Base-by-base conservation (phyloP, 306 rosid species). In the Argentina anserina region DNA sequence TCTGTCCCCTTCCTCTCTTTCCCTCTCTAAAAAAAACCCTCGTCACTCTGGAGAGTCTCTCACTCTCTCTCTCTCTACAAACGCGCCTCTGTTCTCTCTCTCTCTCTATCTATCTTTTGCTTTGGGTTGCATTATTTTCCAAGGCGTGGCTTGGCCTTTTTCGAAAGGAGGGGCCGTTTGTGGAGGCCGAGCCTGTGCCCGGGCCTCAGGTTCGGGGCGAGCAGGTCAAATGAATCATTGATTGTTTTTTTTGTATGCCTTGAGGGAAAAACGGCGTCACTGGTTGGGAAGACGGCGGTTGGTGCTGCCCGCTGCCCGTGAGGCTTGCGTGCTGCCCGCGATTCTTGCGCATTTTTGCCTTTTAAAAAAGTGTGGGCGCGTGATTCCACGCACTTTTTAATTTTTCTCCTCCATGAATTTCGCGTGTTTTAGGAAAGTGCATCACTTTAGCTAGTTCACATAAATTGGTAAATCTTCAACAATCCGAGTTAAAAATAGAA, bases 221-320 rank as follows among this genome's bases (percentile, higher is more conserved):
- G 60, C 41, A 60, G 49, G 76, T 31, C 15, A 52, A 67, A 49
- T 15, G 49, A 37, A 74, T 79, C 20, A 46, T 62, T 33, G 12
- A 8, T 29, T 46, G 53, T n/a, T 34, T 0, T 18, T 76, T 41
- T 66, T 11, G 60, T 5, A 13, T 37, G 43, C 64, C 31, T 70
- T 9, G 26, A 40, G 8, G 17, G 34, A 75, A 75, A 56, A 79
- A 73, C 81, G 73, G 78, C 71, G 76, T 78, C 63, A 69, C 61
- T 58, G 56, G 65, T 21, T 59, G 12, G 31, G 64, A 60, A 81
- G 68, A 81, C 82, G 75, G 83, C 62, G 73, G 73, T 72, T 67
- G 65, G 41, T 67, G 75, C 77, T 85, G 86, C 94, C 89, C 92
- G 89, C 41, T 88, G 89, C 97, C 94, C 94, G 81, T 11, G 34